Evolutionary conservation across 2,329 filamentous ascomycete genomes (phyloP), one percentile per base, ranked within the genome.

Genomic region (Sporothrix phasma): DNA sequence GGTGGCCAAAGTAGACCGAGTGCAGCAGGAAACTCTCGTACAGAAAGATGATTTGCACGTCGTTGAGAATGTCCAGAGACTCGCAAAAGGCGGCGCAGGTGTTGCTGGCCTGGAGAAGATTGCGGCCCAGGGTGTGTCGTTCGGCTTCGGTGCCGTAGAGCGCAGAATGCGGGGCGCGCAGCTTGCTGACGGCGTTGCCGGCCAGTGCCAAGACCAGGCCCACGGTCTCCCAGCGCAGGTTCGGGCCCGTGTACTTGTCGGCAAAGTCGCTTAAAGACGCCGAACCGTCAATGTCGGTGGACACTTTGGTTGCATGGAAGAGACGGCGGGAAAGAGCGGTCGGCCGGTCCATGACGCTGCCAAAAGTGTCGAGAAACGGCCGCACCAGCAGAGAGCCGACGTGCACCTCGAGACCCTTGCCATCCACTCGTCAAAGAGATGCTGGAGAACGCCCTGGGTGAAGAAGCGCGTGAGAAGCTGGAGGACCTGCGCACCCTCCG

Each of bases 41-140:
- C 19, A 65, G 46, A 63, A 65, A 63, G 19, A 62, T 63, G 37
- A 65, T 62, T n/a, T 63, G 61, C 8, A 60, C 61, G 17, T 65
- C 64, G 64, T 65, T 63, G 6, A 59, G 26, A 19, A 60, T 60
- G 46, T 65, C 64, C 11, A 62, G 58, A 11, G 59, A 59, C 29
- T 63, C 60, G 54, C 61, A 65, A 24, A 65, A 65, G 1, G 60
- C 29, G 11, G 61, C 60, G 46, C 64, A 65, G 15, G 43, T 65
- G 53, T 65, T 63, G 46, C 59, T 58, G 8, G 54, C 47, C 10
- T 63, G 56, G 7, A 63, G 31, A 19, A 65, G 56, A 5, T 60
- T 61, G 7, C 53, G 61, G 4, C 60, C 53, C 8, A 65, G 46
- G 13, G 61, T 39, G 60, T 62, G 53, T 6, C 64, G 24, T 26